Conservation (phyloP, 2,329 filamentous ascomycete species). For the Cladosporium sp. region DNA sequence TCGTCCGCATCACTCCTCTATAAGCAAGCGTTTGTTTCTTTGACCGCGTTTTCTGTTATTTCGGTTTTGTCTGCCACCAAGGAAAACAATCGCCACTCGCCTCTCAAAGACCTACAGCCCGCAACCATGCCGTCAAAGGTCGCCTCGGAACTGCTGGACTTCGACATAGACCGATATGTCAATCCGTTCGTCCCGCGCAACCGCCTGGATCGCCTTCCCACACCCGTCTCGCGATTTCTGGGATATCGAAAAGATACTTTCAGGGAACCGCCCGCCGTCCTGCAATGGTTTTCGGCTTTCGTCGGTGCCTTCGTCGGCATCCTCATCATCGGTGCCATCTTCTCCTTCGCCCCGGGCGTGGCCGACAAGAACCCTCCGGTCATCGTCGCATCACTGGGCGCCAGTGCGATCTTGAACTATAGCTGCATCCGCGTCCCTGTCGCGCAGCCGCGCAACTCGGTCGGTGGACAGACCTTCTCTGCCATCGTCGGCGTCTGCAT, state of each 20-base stretch:
- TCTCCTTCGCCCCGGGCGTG: constrained; percentile 37
- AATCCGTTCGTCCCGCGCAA: constrained; percentile 67
- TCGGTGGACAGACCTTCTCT: constrained; percentile 43
- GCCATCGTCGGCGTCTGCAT: constrained; percentile 43
- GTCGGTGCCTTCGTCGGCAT: constrained; percentile 43
- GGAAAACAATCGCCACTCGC: not conserved
- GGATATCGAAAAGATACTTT: constrained; percentile 37
- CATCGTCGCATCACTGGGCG: constrained; percentile 42
- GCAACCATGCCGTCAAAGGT: constrained; percentile 8
- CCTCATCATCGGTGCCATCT: constrained; percentile 39
- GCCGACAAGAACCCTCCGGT: constrained; percentile 37
- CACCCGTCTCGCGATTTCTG: constrained; percentile 63
- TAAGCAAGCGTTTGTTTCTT: not conserved
- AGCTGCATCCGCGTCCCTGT: constrained; percentile 44
- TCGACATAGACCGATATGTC: constrained; percentile 74
- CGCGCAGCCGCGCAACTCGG: constrained; percentile 44
- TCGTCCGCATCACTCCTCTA: not conserved
- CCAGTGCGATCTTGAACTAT: constrained; percentile 46
- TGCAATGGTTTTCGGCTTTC: constrained; percentile 42
- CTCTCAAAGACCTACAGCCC: too few relatives aligned
- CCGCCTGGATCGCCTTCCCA: constrained; percentile 60
- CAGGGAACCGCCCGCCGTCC: constrained; percentile 38
- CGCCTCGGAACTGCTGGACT: constrained; percentile 38
- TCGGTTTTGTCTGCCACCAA: not conserved
- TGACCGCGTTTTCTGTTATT: too few relatives aligned